Evolutionary conservation across 2,329 filamentous ascomycete genomes (phyloP).

Genomic region (Xylaria sp.): DNA sequence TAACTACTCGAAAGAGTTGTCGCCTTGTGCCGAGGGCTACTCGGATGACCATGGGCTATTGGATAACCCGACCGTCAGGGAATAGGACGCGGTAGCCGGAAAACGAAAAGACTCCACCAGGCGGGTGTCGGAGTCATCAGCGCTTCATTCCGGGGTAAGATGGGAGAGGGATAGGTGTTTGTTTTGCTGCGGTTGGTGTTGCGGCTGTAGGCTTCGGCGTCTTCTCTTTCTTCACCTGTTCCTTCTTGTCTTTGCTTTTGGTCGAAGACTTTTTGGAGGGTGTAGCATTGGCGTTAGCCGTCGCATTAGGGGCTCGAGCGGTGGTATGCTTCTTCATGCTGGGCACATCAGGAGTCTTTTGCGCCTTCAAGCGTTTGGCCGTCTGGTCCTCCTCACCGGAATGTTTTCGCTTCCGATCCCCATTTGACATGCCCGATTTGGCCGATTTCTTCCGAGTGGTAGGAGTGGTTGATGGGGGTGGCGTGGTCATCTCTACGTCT

Average conservation of each 20-base stretch:
- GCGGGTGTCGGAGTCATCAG: conserved; percentile 17
- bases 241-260: conserved; percentile 39
- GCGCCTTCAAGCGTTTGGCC: conserved; percentile 40
- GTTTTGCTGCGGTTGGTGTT: conserved; percentile 22
- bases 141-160: conserved; percentile 35
- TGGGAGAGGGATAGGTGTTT: conserved; percentile 38
- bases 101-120: not conserved
- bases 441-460: conserved; percentile 33
- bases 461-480: conserved; percentile 37
- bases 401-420: conserved; percentile 48
- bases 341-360: conserved; percentile 1
- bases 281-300: conserved; percentile 25
- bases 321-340: conserved; percentile 43
- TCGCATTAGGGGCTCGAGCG: conserved; percentile 40
- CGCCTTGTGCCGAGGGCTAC: not conserved
- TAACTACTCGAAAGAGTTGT: not conserved
- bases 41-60: not conserved
- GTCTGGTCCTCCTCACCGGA: conserved; percentile 37
- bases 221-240: conserved; percentile 39
- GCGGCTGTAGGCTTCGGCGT: conserved; percentile 27
- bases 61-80: too few species aligned
- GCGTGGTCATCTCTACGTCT: conserved; percentile 52
- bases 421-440: conserved; percentile 32
- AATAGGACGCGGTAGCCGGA: not conserved
- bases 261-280: conserved; percentile 30